A percentile compares a stretch with the other conserved stretches of the same genome.
These are phyloP conservation scores for Xanthoconium purpureum DNA, from an alignment of 768 basidiomycete species.

Conservation along the genomic window DNA sequence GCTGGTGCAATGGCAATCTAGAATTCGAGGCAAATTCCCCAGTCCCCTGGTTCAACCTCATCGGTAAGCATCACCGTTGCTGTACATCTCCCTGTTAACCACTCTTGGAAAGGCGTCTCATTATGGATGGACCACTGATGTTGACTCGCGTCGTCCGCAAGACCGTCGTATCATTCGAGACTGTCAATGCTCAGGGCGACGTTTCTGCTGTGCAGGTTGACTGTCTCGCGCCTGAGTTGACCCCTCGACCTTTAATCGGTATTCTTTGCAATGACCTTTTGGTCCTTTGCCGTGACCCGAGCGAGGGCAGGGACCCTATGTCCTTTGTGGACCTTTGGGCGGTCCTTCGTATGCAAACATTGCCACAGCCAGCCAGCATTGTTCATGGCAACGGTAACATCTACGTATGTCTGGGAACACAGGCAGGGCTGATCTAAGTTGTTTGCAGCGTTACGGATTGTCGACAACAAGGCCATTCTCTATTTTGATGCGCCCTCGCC, in stretches of 20 bases:
- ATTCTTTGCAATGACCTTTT: slow-evolving; percentile 92
- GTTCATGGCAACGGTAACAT: slow-evolving; percentile 78
- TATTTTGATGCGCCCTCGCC: slow-evolving; percentile 85
- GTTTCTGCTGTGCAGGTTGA: slow-evolving; percentile 84
- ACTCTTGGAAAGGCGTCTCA: slow-evolving; percentile 60
- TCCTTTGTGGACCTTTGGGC: slow-evolving; percentile 91
- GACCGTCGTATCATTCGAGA: slow-evolving; percentile 75
- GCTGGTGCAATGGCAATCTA: slow-evolving; percentile 85
- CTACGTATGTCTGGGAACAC: not conserved
- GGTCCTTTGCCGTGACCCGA: slow-evolving; percentile 86
- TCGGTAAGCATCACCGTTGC: slow-evolving; percentile 48
- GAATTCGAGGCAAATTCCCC: slow-evolving; percentile 89
- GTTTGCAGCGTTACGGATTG: slow-evolving; percentile 69
- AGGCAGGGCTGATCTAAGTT: slow-evolving; percentile 4
- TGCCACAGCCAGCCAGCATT: slow-evolving; percentile 86
- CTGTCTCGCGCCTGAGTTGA: slow-evolving; percentile 82
- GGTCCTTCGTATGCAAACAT: slow-evolving; percentile 91
- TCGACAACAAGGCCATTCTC: slow-evolving; percentile 88
- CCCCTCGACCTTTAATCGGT: slow-evolving; percentile 73
- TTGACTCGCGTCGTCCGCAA: slow-evolving; percentile 91
- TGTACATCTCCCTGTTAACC: slow-evolving; percentile 3
- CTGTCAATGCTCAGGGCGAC: slow-evolving; percentile 73
- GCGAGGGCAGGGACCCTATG: slow-evolving; percentile 71
- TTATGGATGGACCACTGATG: slow-evolving; percentile 86
- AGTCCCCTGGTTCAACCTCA: slow-evolving; percentile 99